These are phyloP conservation scores for Gremmenia infestans DNA, from an alignment of 2,329 filamentous ascomycete genomes.

Conservation along the genomic window DNA sequence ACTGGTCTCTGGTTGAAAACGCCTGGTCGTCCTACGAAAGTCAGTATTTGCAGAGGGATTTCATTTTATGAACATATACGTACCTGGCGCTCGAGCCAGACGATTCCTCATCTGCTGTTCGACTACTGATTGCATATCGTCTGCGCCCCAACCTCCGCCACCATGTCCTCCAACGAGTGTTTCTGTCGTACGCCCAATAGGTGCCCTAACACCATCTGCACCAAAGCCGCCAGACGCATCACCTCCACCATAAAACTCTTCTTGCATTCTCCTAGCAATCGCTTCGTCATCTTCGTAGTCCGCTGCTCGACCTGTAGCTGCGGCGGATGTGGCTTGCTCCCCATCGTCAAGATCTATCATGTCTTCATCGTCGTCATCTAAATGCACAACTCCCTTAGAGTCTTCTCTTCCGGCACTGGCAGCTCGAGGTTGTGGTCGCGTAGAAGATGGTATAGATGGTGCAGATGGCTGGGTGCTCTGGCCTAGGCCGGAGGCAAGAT, in stretches of 20 bases:
- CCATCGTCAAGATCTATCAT: conserved; percentile 29
- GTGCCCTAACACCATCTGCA: conserved; percentile 70
- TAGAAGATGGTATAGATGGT: conserved; percentile 27
- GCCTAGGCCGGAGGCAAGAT: conserved; percentile 43
- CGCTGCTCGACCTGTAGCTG: conserved; percentile 41
- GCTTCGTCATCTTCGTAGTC: conserved; percentile 85
- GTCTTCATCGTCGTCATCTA: conserved; percentile 68
- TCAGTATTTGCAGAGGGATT: conserved; percentile 6
- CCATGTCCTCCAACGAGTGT: conserved; percentile 73
- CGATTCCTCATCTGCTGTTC: conserved; percentile 32
- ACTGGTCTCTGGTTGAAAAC: conserved; percentile 63
- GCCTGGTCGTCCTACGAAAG: conserved; percentile 42
- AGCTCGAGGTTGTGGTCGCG: conserved; percentile 20
- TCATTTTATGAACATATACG: conserved; percentile 5
- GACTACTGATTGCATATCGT: conserved; percentile 33
- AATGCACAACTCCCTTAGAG: conserved; percentile 59
- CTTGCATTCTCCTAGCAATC: conserved; percentile 85
- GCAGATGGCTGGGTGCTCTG: conserved; percentile 17
- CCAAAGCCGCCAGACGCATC: conserved; percentile 38
- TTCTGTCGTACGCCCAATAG: conserved; percentile 86
- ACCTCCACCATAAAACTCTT: conserved; percentile 73
- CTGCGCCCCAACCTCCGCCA: conserved; percentile 41
- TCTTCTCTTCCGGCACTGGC: conserved; percentile 43
- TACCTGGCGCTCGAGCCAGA: conserved; percentile 25
- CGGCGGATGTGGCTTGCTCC: conserved; percentile 25